Base-by-base conservation (phyloP, 306 rosid species). In the Casuarina equisetifolia region DNA sequence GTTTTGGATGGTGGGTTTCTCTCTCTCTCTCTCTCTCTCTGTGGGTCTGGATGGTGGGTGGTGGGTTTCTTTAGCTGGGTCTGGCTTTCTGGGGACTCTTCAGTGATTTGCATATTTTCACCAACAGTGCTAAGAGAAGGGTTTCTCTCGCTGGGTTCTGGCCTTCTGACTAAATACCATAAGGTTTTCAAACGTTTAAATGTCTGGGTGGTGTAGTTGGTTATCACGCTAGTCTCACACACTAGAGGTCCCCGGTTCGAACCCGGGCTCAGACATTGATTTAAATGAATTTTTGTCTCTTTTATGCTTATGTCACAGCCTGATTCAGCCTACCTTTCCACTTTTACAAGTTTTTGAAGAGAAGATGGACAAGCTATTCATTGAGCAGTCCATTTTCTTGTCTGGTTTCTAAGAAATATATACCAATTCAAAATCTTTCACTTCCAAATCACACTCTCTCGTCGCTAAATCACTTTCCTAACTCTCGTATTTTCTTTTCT, bases 161-260 rank as follows among this genome's bases (percentile, higher is more conserved):
- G n/a, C n/a, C 32, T 0, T 0, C 0, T 0, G 32, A 0, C 32
- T 25, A 25, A 25, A 0, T 0, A 0, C 0, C 32, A 0, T 25
- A 25, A 0, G 32, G 0, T 0, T 25, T 25, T 25, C 32, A 25
- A 25, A 25, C 0, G 0, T 0, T 0, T 25, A 25, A 25, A 0
- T 3, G 87, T 84, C 82, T 84, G 87, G 85, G 85, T 84, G 83
- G 87, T 81, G 87, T 84, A 84, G 87, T 84, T 16, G 84, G 87
- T 84, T 84, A 80, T 84, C 84, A 80, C 82, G 82, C 85, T 81
- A 84, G 80, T 84, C 85, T 84, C 87, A 84, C 87, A 84, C 85
- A 81, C 87, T 81, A 84, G 80, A 84, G 87, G 87, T 81, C 87
- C 84, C 83, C 83, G 82, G 88, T 84, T 84, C 88, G 88, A 84